phyloP scores from a whole-genome alignment of 2,329 filamentous ascomycete genomes.

The Aureobasidium sp. region DNA sequence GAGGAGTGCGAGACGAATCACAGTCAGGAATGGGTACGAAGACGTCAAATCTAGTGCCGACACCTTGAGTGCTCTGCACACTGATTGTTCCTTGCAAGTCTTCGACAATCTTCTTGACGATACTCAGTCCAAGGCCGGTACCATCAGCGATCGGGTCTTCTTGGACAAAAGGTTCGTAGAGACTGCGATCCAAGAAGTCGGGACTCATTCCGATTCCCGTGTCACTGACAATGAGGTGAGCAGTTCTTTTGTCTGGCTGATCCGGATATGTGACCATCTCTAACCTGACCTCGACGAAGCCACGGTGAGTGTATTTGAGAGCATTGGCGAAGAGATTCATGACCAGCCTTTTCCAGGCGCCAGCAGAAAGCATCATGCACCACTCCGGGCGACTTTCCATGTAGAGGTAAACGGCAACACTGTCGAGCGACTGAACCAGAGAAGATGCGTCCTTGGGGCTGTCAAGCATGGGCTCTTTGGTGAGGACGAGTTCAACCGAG shows the following conservation, averaged over 20 bases:
- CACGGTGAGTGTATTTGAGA: slow-evolving; percentile 38
- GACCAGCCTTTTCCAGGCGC: slow-evolving; percentile 36
- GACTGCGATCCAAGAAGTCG: slow-evolving; percentile 24
- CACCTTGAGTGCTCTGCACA: not conserved
- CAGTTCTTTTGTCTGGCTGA: not conserved
- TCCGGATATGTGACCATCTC: not conserved
- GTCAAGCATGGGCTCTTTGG: not conserved
- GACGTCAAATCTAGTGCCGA: slow-evolving; percentile 9
- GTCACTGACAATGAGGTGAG: slow-evolving; percentile 22
- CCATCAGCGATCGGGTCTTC: slow-evolving; percentile 28
- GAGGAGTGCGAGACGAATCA: no score
- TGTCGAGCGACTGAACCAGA: not conserved
- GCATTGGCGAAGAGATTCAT: slow-evolving; percentile 43
- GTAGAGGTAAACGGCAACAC: slow-evolving; percentile 3
- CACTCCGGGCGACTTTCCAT: slow-evolving; percentile 8
- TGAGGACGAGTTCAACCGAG: not conserved
- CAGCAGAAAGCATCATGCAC: slow-evolving; percentile 4
- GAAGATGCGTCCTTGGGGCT: no score
- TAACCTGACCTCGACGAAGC: slow-evolving; percentile 29
- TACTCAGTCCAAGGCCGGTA: slow-evolving; percentile 31
- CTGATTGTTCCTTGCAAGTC: slow-evolving; percentile 23
- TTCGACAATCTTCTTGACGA: slow-evolving; percentile 28
- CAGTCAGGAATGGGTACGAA: not conserved
- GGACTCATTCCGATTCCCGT: slow-evolving; percentile 31
- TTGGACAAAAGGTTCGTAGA: slow-evolving; percentile 30